Conservation (phyloP, 768 basidiomycete genomes). For the Lentinula edodes region DNA sequence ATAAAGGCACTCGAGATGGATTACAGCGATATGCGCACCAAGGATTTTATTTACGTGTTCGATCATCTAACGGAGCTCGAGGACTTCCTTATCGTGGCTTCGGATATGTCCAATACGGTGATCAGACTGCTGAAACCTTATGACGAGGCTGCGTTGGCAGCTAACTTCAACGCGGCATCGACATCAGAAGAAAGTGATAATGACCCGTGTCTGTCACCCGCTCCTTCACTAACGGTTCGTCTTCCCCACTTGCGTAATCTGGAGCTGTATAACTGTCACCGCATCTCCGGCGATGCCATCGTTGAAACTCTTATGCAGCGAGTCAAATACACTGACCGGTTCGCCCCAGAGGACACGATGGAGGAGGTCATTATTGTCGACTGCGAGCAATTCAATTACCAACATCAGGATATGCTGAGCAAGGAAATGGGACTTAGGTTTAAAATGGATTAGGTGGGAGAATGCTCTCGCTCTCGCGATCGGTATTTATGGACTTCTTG, state of each 20-base stretch:
- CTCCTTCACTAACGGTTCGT: slow-evolving; percentile 25
- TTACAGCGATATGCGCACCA: slow-evolving; percentile 78
- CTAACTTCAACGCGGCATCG: slow-evolving; percentile 7
- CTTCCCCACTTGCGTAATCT: slow-evolving; percentile 51
- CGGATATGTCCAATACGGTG: slow-evolving; percentile 77
- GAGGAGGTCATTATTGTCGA: slow-evolving; percentile 30
- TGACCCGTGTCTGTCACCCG: slow-evolving; percentile 2
- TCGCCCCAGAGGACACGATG: slow-evolving; percentile 20
- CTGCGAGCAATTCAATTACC: slow-evolving; percentile 29
- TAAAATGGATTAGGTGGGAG: not conserved
- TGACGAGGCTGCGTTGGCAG: slow-evolving; percentile 5
- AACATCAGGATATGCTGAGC: slow-evolving; percentile 24
- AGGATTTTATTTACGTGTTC: slow-evolving; percentile 71
- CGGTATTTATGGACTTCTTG: not conserved
- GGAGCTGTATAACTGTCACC: slow-evolving; percentile 56
- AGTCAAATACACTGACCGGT: slow-evolving; percentile 32
- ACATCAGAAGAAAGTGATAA: slow-evolving; percentile 15
- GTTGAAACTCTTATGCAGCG: slow-evolving; percentile 48
- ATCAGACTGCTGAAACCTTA: slow-evolving; percentile 51
- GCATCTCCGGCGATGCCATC: slow-evolving; percentile 53
- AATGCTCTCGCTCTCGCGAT: not conserved
- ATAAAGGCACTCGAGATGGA: slow-evolving; percentile 70
- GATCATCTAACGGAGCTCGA: slow-evolving; percentile 46
- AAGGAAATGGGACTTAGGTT: slow-evolving; percentile 18
- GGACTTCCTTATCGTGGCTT: slow-evolving; percentile 70